Base-by-base conservation (phyloP, 2,329 filamentous ascomycete genomes). In the Corniculantispora saksenae region DNA sequence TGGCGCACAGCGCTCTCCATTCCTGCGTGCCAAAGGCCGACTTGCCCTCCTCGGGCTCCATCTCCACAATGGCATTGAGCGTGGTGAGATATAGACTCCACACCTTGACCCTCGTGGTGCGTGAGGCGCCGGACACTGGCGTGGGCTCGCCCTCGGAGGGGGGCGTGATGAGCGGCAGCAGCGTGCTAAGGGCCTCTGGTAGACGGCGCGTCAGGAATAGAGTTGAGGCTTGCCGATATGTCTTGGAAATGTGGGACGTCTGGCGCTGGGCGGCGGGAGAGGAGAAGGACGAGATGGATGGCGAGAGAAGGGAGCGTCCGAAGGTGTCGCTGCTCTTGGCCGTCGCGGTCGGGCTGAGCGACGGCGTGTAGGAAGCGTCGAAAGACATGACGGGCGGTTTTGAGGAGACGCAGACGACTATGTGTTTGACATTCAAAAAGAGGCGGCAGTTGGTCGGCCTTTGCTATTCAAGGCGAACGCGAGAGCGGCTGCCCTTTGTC, bases 81-180 rank as follows among this genome's bases (percentile, higher is more conserved):
- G 97, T 90, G 21, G 94, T 97, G 69, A 98, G 85, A 76, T 98
- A 99, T 72, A 99, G 84, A 77, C 93, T 97, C 95, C 95, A 99
- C 68, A 98, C 91, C 79, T 98, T 99, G 77, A 97, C 91, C 69
- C 94, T 85, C 65, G 92, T 95, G 38, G 89, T 91, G 69, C 91
- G 88, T 50, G 91, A 94, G 61, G 93, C 93, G 68, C 85, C 87
- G 62, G 92, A 90, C 61, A 97, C 88, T 5, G 93, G 92, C 32
- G 93, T 90, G 32, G 86, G 81, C 65, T 88, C 84, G 38, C 80
- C 78, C 76, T 81, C 77, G 35, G 80, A 79, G 68, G 80, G 75
- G 9, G 89, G 84, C 1, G 86, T 89, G 73, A 99, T 91, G 67
- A 97, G 85, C 10, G 94, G 92, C 56, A 94, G 84, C 61, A 99